phyloP scores from a whole-genome alignment of 345 rosid species.

The Brassica rapa region DNA sequence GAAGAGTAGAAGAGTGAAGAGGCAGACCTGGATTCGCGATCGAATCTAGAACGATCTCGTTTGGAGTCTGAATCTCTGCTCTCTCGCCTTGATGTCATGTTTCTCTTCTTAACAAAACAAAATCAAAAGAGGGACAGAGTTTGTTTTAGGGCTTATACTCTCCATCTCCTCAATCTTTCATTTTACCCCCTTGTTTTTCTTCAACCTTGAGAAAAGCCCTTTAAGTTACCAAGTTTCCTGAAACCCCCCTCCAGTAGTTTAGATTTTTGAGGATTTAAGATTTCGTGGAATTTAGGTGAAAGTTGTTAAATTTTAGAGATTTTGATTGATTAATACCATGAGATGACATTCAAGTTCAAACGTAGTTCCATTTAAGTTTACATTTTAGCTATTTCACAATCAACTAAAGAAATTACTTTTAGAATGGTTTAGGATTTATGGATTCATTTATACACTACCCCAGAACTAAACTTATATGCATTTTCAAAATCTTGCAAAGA shows the following conservation, averaged over 20 bases:
- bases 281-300: too few relatives aligned
- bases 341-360: background rate
- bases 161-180: background rate
- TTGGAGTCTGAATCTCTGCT: constrained; percentile 56
- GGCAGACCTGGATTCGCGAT: constrained; percentile 62
- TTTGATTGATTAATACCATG: background rate
- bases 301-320: too few relatives aligned
- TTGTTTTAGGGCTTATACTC: constrained; percentile 27
- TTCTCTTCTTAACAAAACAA: background rate
- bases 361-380: background rate
- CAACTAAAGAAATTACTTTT: too few relatives aligned
- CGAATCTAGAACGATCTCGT: constrained; percentile 54
- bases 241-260: background rate
- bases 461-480: background rate
- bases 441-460: background rate
- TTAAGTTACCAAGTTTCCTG: background rate
- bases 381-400: background rate
- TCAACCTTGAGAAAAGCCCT: background rate
- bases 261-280: too few relatives aligned
- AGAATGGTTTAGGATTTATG: too few relatives aligned
- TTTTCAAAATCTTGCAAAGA: background rate
- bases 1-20: constrained; percentile 13
- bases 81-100: constrained; percentile 63
- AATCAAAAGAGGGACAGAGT: too few relatives aligned
- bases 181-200: background rate